Percentiles rank a stretch among this genome's conserved stretches.
These are phyloP conservation scores for Clarireedia monteithiana DNA, from an alignment of 2,329 filamentous ascomycete species.

Conservation along the genomic window DNA sequence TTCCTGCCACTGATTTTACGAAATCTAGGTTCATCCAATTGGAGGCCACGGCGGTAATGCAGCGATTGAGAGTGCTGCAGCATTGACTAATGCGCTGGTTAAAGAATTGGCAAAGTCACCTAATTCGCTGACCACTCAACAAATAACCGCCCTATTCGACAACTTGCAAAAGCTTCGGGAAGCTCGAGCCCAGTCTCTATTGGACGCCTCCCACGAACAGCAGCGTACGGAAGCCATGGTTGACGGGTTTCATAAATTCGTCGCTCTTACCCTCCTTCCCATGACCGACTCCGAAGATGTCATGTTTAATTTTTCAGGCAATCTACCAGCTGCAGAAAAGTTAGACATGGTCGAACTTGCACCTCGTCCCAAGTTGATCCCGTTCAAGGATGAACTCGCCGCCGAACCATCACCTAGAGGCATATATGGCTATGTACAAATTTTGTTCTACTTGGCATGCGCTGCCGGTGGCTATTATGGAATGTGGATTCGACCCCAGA, in stretches of 20 bases:
- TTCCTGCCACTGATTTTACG: background rate
- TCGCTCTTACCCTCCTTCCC: background rate
- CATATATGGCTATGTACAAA: background rate
- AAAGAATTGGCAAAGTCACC: background rate
- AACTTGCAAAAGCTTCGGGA: background rate
- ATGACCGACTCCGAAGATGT: background rate
- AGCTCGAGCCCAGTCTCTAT: background rate
- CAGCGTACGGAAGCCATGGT: constrained; percentile 1
- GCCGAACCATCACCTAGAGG: background rate
- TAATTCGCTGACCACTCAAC: background rate
- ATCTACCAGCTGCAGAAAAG: background rate
- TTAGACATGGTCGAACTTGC: background rate
- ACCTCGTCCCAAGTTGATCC: background rate
- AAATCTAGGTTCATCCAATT: background rate
- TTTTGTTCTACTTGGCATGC: background rate
- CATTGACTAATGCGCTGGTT: background rate
- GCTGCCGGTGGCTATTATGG: background rate
- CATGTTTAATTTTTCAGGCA: constrained; percentile 1
- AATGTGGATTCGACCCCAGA: background rate
- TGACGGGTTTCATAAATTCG: background rate
- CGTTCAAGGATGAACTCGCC: constrained; percentile 1
- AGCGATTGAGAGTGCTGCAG: background rate
- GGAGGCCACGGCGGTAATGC: background rate
- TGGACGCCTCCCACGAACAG: background rate
- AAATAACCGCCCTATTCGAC: background rate